Evolutionary conservation across 2,329 filamentous ascomycete genomes (phyloP), one percentile per base, ranked within the genome.

Genomic region (Proliferodiscus dingleyae): DNA sequence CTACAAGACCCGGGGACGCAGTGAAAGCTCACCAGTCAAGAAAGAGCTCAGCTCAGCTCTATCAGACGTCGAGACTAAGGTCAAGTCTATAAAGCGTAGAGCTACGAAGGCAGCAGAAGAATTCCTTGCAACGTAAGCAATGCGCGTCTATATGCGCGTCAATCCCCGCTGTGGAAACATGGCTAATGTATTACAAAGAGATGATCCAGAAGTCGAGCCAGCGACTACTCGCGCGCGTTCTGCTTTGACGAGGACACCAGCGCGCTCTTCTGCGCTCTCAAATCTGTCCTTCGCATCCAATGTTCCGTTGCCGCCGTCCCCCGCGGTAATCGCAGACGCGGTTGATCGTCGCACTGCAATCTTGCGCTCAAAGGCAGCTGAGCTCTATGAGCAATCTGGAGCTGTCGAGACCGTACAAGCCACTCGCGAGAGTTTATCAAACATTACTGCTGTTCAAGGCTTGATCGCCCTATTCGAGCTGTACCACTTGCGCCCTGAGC

Each of bases 261-360:
- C 41, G 10, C 56, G 57, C 32, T 49, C 51, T 9, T 53, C 52
- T 32, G 50, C 51, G n/a, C 50, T 63, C 22, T 51, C 60, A 11
- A 56, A 54, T 37, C 43, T 60, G 18, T 52, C 55, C 5, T 74
- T 78, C 36, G 55, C 48, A 65, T 71, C 56, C 47, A 81, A 79
- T 59, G 78, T 89, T 41, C 78, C 83, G n/a, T 73, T 94, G 41
- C 88, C 88, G 18, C 81, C 88, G 7, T 89, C 88, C 2, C 89
- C 89, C 5, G 83, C 86, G 32, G 81, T 85, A 50, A 82, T 95
- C 28, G 86, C 84, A 30, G 74, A 84, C 55, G 81, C 80, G 52
- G 81, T 94, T 63, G 89, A 93, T 68, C 81, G 77, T 60, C 81
- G 78, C 50, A 80, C 83, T 7, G 64, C 81, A 36, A 78, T 78